These are phyloP conservation scores for Digitaria exilis DNA, from an alignment of 202 grass and related monocot genomes.

Conservation along the genomic window DNA sequence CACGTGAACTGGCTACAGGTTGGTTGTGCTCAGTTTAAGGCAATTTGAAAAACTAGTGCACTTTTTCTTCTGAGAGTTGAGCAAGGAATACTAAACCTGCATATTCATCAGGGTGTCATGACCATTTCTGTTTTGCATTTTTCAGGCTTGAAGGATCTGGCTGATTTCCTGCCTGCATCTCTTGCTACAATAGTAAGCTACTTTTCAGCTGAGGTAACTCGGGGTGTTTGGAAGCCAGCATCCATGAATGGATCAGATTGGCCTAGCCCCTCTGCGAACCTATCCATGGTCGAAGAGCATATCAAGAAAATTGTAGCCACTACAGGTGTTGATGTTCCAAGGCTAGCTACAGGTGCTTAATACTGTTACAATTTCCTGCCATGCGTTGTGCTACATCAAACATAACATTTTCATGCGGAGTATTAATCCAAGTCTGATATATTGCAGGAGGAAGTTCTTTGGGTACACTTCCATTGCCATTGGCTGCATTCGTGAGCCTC, in stretches of 20 bases:
- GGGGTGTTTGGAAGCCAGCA: constrained; percentile 95
- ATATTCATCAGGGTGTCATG: constrained; percentile 13
- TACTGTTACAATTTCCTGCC: constrained; percentile 21
- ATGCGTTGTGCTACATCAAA: constrained; percentile 19
- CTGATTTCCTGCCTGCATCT: constrained; percentile 90
- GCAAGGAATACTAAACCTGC: background rate
- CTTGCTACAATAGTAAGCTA: constrained; percentile 93
- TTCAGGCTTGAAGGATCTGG: constrained; percentile 90
- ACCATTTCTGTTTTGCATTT: constrained; percentile 28
- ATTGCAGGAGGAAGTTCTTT: constrained; percentile 75
- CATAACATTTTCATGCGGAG: constrained; percentile 21
- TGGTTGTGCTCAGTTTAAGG: constrained; percentile 34
- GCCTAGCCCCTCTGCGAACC: constrained; percentile 89
- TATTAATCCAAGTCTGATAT: constrained; percentile 25
- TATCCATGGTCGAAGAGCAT: constrained; percentile 87
- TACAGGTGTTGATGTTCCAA: constrained; percentile 91
- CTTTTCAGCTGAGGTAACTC: constrained; percentile 96
- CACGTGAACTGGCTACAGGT: constrained; percentile 97
- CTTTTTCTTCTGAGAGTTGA: constrained; percentile 27
- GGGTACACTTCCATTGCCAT: constrained; percentile 82
- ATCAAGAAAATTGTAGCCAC: constrained; percentile 94
- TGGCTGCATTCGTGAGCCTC: constrained; percentile 95
- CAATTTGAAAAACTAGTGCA: constrained; percentile 13
- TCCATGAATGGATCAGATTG: constrained; percentile 99
- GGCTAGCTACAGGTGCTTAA: constrained; percentile 80